Evolutionary conservation across 2,329 filamentous ascomycete species (phyloP), one percentile per base, ranked within the genome.

Genomic region (Penicillium psychrosexuale): DNA sequence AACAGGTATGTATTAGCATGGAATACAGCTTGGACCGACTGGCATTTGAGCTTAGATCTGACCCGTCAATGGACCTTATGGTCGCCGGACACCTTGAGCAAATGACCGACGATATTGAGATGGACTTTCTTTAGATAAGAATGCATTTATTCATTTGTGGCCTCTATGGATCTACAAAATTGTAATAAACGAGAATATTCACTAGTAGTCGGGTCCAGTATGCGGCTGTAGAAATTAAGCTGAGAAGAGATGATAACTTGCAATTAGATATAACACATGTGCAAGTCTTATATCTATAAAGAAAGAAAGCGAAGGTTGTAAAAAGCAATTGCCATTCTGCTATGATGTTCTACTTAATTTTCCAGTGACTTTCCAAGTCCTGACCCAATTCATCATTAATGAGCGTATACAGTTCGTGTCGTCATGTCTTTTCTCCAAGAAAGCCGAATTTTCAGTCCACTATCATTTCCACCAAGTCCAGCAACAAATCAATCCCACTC

Each of bases 341-440:
- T 47, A 17, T 33, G 34, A 31, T 19, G 8, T 24, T 13, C 19
- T 52, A n/a, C 17, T 19, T 8, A 46, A 8, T 17, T 17, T 47
- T 24, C 3, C 15, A 34, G 9, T 19, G 9, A 31, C 12, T 11
- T 31, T 19, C 3, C 13, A 12, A 43, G 3, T 24, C 19, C 2
- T 13, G 3, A 15, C 9, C 9, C 1, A 19, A 28, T 19, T 17
- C 24, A 37, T 42, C 44, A 57, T 53, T 49, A 61, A 64, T 51
- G 60, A 62, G 58, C 39, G 60, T 64, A 62, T 64, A 28, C 40
- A 61, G 60, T 62, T 62, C 61, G 60, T 60, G 55, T 57, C 42
- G 42, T 61, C 56, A 50, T 55, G 27, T 40, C 52, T 51, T 40
- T 51, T 46, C 47, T 55, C 49, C 27, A 56, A 40, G 8, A 28